Base-by-base conservation (phyloP, 2,329 filamentous ascomycete genomes). In the Aureobasidium sp. region DNA sequence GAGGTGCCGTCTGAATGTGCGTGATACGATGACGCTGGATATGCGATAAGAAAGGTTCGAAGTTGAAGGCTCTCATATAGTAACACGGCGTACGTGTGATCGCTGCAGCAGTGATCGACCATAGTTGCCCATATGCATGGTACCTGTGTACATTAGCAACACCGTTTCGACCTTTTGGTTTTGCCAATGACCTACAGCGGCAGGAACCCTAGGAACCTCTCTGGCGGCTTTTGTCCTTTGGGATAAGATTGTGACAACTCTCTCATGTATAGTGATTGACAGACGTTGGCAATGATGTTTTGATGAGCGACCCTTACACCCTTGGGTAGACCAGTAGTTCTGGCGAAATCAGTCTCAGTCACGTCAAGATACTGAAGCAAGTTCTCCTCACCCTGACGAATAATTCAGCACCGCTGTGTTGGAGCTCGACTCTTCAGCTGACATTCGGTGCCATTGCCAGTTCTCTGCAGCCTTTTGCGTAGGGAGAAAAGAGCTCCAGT, bases 251-350 rank as follows among this genome's bases (percentile, higher is more conserved):
- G 73, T 31, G 73, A 70, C 18, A 79, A 71, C 61, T 80, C 71
- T 10, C 77, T 75, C 77, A 79, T 79, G 72, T 73, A 79, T 47
- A 80, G 67, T 25, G 74, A 78, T 67, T 80, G 79, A 31, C 73
- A 72, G 29, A 74, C 72, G 53, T 80, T 80, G 33, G 80, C 77
- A 36, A 82, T 77, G 3, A 81, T 74, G 62, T 82, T 83, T 45
- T 78, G 75, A 65, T 82, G 80, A 8, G 73, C 79, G 11, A 82
- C 78, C 76, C 79, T 80, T 3, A 82, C 81, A 13, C 80, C 80
- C 67, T 83, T 82, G 2, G 80, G 79, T 0, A 82, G 71, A 2
- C 80, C 80, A 0, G 80, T 83, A 2, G 80, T 82, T 13, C 80
- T 76, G 55, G 3, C 25, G 31, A 25, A 9, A 13, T 27, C 20